Base-by-base conservation (phyloP, 2,329 filamentous ascomycete species). In the Hirsutella rhossiliensis region DNA sequence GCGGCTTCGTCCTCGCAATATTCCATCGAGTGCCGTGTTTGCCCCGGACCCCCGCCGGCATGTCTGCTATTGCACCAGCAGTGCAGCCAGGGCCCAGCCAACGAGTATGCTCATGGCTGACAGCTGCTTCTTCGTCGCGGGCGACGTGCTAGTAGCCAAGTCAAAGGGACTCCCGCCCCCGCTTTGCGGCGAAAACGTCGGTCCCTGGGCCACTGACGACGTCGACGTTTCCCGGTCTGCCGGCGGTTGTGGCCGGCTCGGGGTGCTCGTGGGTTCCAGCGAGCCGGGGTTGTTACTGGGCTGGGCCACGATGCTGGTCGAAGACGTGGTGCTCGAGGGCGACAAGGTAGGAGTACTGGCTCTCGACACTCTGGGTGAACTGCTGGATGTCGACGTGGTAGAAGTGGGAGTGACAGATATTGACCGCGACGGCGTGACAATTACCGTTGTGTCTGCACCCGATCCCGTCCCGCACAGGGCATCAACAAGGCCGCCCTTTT, bases 401-500 rank as follows among this genome's bases (percentile, higher is more conserved):
- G 5, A 27, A 9, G 6, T 27, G 9, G 9, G 23, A 5, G 5
- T 27, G 23, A 9, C 23, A 9, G 23, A 27, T 27, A 27, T 27
- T 27, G 23, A 27, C 23, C 23, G 23, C 23, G 23, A 27, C 23
- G 23, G 6, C 23, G 23, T 27, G 23, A 27, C 23, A 3, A 7
- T 27, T 27, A 27, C 23, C 23, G 23, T 7, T 5, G 6, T 27
- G 6, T 27, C 23, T 6, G 23, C 6, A 27, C 3, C 9, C 23
- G 23, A 27, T 27, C 23, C 23, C 17, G 47, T 38, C 28, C 49
- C 51, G 43, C 67, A 71, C 5, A 69, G 51, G 2, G 62, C 48
- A 7, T 52, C 50, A n/a, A 64, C 55, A 7, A 70, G 54, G 30
- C 61, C 56, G 3, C 64, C 66, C 18, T 51, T 46, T 43, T 66